A percentile compares a stretch with the other conserved stretches of the same genome.
Conservation (phyloP, 805 yeast genomes). For the Saccharomycopsis oosterbeekiorum region DNA sequence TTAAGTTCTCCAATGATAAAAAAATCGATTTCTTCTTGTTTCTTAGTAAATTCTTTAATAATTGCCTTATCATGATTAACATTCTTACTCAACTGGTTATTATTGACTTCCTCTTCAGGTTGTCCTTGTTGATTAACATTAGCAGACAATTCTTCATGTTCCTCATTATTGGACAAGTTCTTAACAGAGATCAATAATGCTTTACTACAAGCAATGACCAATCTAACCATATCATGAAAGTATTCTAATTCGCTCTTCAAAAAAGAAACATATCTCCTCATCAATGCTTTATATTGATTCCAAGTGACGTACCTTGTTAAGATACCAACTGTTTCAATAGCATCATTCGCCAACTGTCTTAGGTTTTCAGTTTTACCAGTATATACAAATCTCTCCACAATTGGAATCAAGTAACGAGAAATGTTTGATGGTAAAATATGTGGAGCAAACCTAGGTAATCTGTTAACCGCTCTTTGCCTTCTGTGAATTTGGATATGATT, state of each 20-base stretch:
- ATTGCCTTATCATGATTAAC: constrained; percentile 15
- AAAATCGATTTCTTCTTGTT: constrained; percentile 29
- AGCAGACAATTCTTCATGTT: background rate
- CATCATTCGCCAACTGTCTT: constrained; percentile 54
- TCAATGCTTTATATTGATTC: constrained; percentile 71
- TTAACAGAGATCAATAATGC: constrained; percentile 35
- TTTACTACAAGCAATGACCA: constrained; percentile 40
- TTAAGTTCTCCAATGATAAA: constrained; percentile 49
- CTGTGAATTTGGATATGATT: constrained; percentile 78
- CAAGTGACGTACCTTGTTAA: constrained; percentile 54
- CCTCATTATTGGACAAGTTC: background rate
- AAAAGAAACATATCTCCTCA: constrained; percentile 54
- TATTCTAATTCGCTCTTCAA: constrained; percentile 37
- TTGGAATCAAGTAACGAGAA: constrained; percentile 74
- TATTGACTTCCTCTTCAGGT: background rate
- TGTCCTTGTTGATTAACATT: background rate
- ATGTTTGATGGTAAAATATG: constrained; percentile 47
- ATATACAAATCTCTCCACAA: constrained; percentile 70
- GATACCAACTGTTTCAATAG: constrained; percentile 51
- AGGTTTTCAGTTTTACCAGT: constrained; percentile 43
- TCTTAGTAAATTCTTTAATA: constrained; percentile 30
- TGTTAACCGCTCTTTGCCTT: constrained; percentile 73
- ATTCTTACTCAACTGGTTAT: constrained; percentile 2
- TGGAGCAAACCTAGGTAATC: constrained; percentile 41
- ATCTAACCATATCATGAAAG: constrained; percentile 46